Conservation (phyloP, 129 eudicot genomes). For the Logfia minima region DNA sequence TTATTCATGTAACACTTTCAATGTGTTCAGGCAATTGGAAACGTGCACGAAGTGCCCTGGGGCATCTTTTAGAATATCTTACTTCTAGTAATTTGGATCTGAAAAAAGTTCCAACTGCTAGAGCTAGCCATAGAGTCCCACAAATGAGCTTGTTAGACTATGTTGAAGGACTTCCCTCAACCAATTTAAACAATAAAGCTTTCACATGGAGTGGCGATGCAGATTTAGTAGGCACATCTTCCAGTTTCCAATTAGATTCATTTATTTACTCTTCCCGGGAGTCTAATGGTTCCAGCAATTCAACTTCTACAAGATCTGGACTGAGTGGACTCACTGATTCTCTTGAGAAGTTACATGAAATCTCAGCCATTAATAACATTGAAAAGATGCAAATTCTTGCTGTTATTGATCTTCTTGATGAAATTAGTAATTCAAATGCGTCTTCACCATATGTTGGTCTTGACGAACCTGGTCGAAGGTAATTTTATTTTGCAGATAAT, state of each 20-base stretch:
- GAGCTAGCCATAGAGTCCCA: constrained; percentile 34
- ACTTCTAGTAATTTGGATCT: constrained; percentile 36
- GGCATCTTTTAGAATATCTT: constrained; percentile 55
- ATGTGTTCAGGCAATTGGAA: constrained; percentile 76
- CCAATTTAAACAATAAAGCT: constrained; percentile 39
- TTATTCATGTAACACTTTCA: neutral
- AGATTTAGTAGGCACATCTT: constrained; percentile 19
- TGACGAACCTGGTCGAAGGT: constrained; percentile 97
- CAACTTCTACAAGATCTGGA: constrained; percentile 54
- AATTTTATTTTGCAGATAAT: constrained; percentile 14
- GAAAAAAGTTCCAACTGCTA: constrained; percentile 22
- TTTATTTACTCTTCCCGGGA: constrained; percentile 38
- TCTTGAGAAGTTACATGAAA: constrained; percentile 48
- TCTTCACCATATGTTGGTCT: constrained; percentile 87
- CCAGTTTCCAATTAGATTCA: constrained; percentile 43
- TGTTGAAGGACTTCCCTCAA: constrained; percentile 53
- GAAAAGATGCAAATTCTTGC: constrained; percentile 76
- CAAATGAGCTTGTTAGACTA: constrained; percentile 63
- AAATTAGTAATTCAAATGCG: constrained; percentile 60
- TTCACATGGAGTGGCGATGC: constrained; percentile 56
- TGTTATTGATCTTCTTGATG: constrained; percentile 69
- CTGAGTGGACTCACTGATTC: constrained; percentile 47
- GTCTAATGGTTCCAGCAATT: constrained; percentile 33
- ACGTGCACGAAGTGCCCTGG: constrained; percentile 64
- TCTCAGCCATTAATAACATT: constrained; percentile 36